A percentile compares a stretch with the other conserved stretches of the same genome.
Conservation (phyloP, 1,139 yeast genomes). For the Wickerhamiella infanticola region DNA sequence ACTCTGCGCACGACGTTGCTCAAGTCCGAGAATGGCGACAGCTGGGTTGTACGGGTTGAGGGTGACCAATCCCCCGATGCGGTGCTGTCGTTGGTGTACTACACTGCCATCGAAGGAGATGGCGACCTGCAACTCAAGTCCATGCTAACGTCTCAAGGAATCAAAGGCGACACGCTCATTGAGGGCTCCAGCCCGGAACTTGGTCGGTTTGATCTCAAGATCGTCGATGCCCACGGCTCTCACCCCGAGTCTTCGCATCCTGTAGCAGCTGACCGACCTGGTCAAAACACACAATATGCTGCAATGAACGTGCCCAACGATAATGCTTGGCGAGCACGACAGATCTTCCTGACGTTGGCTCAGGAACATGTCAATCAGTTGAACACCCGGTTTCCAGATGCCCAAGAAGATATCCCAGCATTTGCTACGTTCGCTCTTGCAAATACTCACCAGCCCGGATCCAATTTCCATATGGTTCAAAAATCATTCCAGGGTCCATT, state of each 20-base stretch:
- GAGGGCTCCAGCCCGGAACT: conserved; percentile 23
- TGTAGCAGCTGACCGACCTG: conserved; percentile 21
- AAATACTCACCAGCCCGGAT: conserved; percentile 46
- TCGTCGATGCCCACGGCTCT: conserved; percentile 18
- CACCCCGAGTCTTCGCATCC: conserved; percentile 20
- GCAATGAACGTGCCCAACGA: conserved; percentile 60
- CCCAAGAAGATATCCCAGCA: conserved; percentile 16
- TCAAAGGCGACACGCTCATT: conserved; percentile 20
- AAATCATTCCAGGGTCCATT: conserved; percentile 59
- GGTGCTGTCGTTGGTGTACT: conserved; percentile 53
- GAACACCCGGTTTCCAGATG: conserved; percentile 24
- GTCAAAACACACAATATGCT: conserved; percentile 42
- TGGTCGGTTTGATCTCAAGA: conserved; percentile 21
- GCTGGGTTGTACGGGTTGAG: conserved; percentile 61
- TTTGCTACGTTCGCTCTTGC: conserved; percentile 33
- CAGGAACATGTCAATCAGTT: conserved; percentile 50
- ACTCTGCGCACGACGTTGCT: conserved; percentile 58
- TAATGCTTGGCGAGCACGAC: conserved; percentile 66
- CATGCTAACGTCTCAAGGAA: conserved; percentile 18
- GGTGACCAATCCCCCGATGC: conserved; percentile 43
- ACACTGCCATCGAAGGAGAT: conserved; percentile 57
- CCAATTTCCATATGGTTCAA: conserved; percentile 69
- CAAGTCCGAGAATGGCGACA: conserved; percentile 43
- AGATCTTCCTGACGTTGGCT: conserved; percentile 51
- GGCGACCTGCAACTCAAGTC: conserved; percentile 21